Evolutionary conservation across 257 asterid species (phyloP).

Genomic region (Gynochthodes officinalis): DNA sequence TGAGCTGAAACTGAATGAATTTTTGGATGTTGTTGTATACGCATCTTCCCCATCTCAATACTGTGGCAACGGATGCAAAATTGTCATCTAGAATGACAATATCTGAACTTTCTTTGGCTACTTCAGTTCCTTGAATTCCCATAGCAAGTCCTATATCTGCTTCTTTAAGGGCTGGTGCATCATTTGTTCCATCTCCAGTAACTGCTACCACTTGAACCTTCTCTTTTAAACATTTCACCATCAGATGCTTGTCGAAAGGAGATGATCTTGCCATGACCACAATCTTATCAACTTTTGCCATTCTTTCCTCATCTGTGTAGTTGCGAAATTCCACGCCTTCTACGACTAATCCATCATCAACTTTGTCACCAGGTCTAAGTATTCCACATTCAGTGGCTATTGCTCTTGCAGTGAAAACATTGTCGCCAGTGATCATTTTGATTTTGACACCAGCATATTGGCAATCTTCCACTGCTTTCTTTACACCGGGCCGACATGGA

Average conservation of each 20-base stretch:
- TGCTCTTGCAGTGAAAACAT: slow-evolving; percentile 66
- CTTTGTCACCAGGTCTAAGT: slow-evolving; percentile 23
- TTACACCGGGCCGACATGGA: slow-evolving; percentile 63
- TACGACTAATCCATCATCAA: slow-evolving; percentile 33
- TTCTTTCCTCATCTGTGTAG: slow-evolving; percentile 51
- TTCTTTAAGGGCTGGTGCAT: slow-evolving; percentile 66
- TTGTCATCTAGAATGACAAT: slow-evolving; percentile 67
- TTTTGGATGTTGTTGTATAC: slow-evolving; percentile 65
- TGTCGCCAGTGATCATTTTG: slow-evolving; percentile 85
- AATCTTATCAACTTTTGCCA: slow-evolving; percentile 55
- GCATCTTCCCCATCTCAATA: slow-evolving; percentile 48
- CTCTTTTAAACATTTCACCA: slow-evolving; percentile 62
- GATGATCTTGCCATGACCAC: slow-evolving; percentile 72
- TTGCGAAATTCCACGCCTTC: slow-evolving; percentile 64
- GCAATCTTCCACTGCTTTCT: slow-evolving; percentile 60
- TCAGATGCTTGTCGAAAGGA: slow-evolving; percentile 66
- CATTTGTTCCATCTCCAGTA: slow-evolving; percentile 70
- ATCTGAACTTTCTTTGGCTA: slow-evolving; percentile 69
- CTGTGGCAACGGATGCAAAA: slow-evolving; percentile 57
- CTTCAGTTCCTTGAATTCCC: slow-evolving; percentile 76
- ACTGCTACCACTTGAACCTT: slow-evolving; percentile 76
- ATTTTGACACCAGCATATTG: slow-evolving; percentile 56
- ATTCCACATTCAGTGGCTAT: slow-evolving; percentile 80
- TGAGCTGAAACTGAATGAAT: slow-evolving; percentile 68
- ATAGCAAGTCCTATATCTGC: slow-evolving; percentile 70